Percentiles rank a stretch among this genome's conserved stretches.
These are phyloP conservation scores for Trichoderma citrinoviride DNA, from an alignment of 2,329 filamentous ascomycete genomes.

Conservation along the genomic window DNA sequence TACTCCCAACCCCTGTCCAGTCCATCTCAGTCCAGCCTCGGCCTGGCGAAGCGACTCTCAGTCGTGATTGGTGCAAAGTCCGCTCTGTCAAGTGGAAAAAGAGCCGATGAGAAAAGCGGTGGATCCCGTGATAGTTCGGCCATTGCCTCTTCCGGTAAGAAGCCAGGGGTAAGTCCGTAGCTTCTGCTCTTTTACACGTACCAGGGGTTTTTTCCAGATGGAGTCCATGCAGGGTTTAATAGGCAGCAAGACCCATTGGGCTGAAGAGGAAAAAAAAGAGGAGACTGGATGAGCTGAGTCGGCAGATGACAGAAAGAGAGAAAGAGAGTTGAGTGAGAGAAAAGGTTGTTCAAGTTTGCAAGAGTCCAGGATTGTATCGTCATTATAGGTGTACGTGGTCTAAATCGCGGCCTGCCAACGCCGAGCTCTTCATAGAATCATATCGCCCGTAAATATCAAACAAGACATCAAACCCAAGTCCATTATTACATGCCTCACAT, in stretches of 20 bases:
- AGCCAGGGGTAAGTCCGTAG: slow-evolving; percentile 16
- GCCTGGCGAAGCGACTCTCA: not conserved
- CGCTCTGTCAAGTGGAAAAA: not conserved
- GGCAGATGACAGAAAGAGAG: not conserved
- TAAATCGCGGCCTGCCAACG: not conserved
- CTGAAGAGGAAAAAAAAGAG: not conserved
- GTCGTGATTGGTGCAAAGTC: not conserved
- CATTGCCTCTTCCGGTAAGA: slow-evolving; percentile 8
- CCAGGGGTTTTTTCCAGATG: not conserved
- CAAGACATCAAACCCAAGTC: not conserved
- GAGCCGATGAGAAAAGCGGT: not conserved
- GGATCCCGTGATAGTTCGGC: not conserved
- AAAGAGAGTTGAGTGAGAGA: not conserved
- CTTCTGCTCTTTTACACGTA: not conserved
- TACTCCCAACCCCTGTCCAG: too few species aligned
- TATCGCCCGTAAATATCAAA: not conserved
- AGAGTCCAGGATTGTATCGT: not conserved
- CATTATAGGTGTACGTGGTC: slow-evolving; percentile 3
- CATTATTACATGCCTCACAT: not conserved
- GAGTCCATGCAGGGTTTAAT: not conserved
- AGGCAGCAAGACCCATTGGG: slow-evolving; percentile 7
- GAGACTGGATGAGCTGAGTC: not conserved
- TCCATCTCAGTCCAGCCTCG: too few species aligned
- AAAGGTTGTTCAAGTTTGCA: not conserved
- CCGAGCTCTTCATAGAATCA: slow-evolving; percentile 14